These are phyloP conservation scores for Capsicum chinense DNA, from an alignment of 257 asterid species.

Conservation along the genomic window DNA sequence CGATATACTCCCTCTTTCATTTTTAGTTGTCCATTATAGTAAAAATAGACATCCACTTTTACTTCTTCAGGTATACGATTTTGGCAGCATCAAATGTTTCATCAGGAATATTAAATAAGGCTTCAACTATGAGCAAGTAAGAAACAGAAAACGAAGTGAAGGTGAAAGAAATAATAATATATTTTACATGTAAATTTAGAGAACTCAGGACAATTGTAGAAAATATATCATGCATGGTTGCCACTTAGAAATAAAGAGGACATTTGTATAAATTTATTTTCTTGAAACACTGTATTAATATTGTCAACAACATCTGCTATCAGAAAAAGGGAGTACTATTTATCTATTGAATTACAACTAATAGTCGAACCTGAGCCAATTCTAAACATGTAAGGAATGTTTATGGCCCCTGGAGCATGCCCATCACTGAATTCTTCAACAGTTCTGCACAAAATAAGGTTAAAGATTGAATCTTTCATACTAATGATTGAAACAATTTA, in stretches of 20 bases:
- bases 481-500: not conserved
- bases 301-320: not conserved
- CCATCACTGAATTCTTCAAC: conserved; percentile 68
- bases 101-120: too few relatives aligned
- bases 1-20: too few relatives aligned
- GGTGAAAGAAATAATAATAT: not conserved
- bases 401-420: conserved; percentile 69
- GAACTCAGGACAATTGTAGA: not conserved
- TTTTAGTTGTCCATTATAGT: too few relatives aligned
- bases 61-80: too few relatives aligned
- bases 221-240: not conserved
- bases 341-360: not conserved
- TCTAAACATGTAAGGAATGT: conserved; percentile 71
- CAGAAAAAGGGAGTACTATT: not conserved
- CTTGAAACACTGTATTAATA: not conserved
- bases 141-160: not conserved
- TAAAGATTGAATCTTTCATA: not conserved
- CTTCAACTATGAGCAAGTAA: not conserved
- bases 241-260: not conserved
- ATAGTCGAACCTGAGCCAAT: conserved; percentile 55
- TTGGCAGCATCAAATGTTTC: too few relatives aligned
- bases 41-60: too few relatives aligned
- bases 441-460: conserved; percentile 51
- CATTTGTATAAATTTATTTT: not conserved
- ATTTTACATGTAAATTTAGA: not conserved